Conservation (phyloP, 1,284 basidiomycete species). For the Coniferiporia sulphurascens region DNA sequence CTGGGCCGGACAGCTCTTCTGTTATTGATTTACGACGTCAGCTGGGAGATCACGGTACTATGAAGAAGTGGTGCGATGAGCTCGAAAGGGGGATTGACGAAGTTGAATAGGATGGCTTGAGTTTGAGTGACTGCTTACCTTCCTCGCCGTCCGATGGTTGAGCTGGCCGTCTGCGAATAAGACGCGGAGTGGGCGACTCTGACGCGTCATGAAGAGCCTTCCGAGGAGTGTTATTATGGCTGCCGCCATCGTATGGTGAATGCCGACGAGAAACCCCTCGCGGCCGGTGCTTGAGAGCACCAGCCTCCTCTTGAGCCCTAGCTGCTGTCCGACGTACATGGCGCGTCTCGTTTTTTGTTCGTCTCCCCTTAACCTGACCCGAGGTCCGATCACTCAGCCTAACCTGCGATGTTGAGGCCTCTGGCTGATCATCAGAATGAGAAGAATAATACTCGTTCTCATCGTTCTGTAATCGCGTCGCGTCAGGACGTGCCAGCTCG, state of each 20-base stretch:
- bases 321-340: not conserved
- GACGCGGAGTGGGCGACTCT: not conserved
- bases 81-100: not conserved
- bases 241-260: not conserved
- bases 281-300: constrained; percentile 19
- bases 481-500: constrained; percentile 7
- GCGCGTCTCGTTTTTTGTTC: not conserved
- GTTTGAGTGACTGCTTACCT: not conserved
- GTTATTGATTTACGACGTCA: not conserved
- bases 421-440: constrained; percentile 8
- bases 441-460: constrained; percentile 5
- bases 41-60: not conserved
- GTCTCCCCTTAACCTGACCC: constrained; percentile 7
- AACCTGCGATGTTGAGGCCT: constrained; percentile 27
- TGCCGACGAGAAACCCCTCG: not conserved
- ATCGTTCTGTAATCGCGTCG: constrained; percentile 7
- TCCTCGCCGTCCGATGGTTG: not conserved
- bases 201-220: not conserved
- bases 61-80: not conserved
- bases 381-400: constrained; percentile 19
- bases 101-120: not conserved
- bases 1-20: constrained; percentile 25
- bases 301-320: constrained; percentile 15
- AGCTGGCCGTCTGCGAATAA: constrained; percentile 1
- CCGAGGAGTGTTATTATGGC: not conserved